Evolutionary conservation across 2,329 filamentous ascomycete species (phyloP), one percentile per base, ranked within the genome.

Genomic region (Phyllosticta paracitricarpa): DNA sequence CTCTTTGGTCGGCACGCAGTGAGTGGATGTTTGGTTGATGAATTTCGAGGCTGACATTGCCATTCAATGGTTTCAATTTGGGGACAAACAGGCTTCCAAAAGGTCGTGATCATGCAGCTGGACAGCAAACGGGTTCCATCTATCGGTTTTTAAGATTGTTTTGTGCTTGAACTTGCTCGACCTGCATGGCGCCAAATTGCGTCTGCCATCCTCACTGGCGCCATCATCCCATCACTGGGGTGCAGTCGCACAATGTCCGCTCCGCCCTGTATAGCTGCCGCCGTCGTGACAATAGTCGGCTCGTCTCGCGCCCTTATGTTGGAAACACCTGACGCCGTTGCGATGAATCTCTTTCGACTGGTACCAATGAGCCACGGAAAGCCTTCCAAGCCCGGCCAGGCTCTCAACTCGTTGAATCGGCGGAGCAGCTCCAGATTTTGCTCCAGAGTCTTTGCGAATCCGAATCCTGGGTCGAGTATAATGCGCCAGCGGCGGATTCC

Each of bases 171-270:
- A n/a, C 40, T 48, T 48, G 19, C 40, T n/a, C 3, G 7, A 17
- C 40, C 40, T n/a, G 8, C n/a, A 57, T 40, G 22, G 7, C 59
- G 51, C 59, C 59, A 61, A 22, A 61, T 57, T 17, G 91, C 92
- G 81, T 97, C 93, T 8, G 90, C 85, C 86, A 97, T 93, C 71
- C 83, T 88, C 1, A 85, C 85, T 33, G 96, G 91, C 74, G 91
- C 82, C 51, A 76, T 80, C 93, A 97, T 97, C 78, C 94, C 89
- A 22, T 61, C 79, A 76, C 14, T 92, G 77, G 97, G 93, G 76
- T 99, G 94, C 52, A 99, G 91, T 58, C 94, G 82, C 54, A 97
- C 87, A 62, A 99, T 85, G 77, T 97, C 92, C 25, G 92, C 92
- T 2, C 94, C 94, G 6, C 90, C 90, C 64, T 88, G 84, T 30